phyloP scores from a whole-genome alignment of 129 eudicot genomes.

The Tanacetum coccineum region DNA sequence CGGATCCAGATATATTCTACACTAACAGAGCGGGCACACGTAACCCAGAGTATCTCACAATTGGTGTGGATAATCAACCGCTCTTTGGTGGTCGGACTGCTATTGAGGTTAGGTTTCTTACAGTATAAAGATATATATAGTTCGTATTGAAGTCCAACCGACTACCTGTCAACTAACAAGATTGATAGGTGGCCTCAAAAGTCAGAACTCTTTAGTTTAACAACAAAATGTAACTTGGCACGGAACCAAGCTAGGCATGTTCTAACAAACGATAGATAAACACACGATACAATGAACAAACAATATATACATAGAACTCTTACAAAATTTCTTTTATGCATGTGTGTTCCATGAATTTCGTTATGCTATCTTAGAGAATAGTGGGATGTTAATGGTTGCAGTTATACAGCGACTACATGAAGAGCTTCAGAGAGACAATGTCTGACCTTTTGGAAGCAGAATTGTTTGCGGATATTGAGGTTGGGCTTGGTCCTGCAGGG shows the following conservation, averaged over 20 bases:
- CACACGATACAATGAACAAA: neutral
- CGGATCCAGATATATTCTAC: slow-evolving; percentile 70
- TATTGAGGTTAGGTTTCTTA: slow-evolving; percentile 49
- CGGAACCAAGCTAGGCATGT: neutral
- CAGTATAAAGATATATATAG: neutral
- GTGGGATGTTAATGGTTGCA: slow-evolving; percentile 23
- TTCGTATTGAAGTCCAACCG: neutral
- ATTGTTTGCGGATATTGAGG: slow-evolving; percentile 74
- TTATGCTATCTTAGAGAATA: neutral
- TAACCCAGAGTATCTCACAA: slow-evolving; percentile 58
- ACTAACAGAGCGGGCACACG: slow-evolving; percentile 58
- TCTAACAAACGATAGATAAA: neutral
- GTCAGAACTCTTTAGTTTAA: too few relatives aligned
- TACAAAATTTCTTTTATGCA: neutral
- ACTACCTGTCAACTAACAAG: too few relatives aligned
- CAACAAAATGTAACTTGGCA: too few relatives aligned
- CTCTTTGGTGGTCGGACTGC: slow-evolving; percentile 84
- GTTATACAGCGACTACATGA: slow-evolving; percentile 87
- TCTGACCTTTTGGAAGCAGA: slow-evolving; percentile 60
- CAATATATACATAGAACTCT: neutral
- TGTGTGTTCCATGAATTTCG: neutral
- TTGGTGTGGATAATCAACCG: slow-evolving; percentile 70
- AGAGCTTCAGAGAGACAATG: slow-evolving; percentile 78
- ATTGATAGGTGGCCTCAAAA: too few relatives aligned
- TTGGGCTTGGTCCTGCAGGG: slow-evolving; percentile 93